Evolutionary conservation across 1,284 basidiomycete species (phyloP), one percentile per base, ranked within the genome.

Genomic region (Agroathelia rolfsii): DNA sequence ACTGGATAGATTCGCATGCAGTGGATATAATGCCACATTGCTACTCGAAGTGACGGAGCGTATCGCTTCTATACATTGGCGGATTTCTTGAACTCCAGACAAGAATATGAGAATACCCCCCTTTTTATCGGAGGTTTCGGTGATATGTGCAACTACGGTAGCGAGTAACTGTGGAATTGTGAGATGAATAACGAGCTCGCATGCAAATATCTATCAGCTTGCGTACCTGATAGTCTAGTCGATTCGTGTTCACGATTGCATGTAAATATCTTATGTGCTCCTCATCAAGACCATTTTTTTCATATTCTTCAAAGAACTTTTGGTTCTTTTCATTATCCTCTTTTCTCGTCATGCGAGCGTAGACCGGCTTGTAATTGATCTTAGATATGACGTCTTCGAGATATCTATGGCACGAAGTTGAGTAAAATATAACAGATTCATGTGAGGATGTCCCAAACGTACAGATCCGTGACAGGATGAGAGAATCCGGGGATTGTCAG

Each of bases 1-100:
- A 26, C 66, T 81, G 0, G 87, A 79, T 9, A 95, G 61, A 52
- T 95, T 95, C 8, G 92, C 88, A 49, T 96, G 93, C 2, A 96
- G 70, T 0, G 92, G 85, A 24, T 92, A 63, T 30, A 90, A 69
- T 28, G 77, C 70, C 5, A 74, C 68, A 13, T 63, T 50, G 12
- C 47, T 53, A 14, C 58, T 56, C 11, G 55, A 45, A 3, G 57
- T 38, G 6, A 59, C 45, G 11, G 53, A 49, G 13, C 66, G 64
- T 15, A 94, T 62, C 9, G 72, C 68, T 14, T 81, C 74, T 24
- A 92, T 76, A 40, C 85, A 88, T 42, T 84, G 78, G 11, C 75
- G 72, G 46, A 92, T 92, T 48, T 92, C 87, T 58, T 84, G 80
- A 0, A 87, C 81, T 54, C 92, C 92, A 16, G 87, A 77, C 38